Conservation (phyloP, 441 rosid species). For the Arabidopsis hybrid region DNA sequence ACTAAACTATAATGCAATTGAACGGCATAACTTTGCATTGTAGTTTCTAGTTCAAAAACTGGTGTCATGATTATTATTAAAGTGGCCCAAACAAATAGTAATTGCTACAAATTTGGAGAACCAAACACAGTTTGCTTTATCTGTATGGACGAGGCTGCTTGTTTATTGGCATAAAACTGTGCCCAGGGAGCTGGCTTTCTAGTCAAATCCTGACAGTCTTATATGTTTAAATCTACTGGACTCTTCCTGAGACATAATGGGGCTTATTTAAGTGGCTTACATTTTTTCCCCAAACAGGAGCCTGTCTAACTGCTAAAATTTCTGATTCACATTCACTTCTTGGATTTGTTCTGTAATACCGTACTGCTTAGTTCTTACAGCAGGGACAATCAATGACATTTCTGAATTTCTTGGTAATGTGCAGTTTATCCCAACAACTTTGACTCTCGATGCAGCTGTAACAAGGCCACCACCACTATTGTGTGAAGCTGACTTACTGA, state of each 20-base stretch:
- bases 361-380: slow-evolving; percentile 21
- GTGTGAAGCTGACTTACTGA: slow-evolving; percentile 93
- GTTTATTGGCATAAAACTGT: slow-evolving; percentile 19
- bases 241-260: slow-evolving; percentile 16
- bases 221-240: background rate
- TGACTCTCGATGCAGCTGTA: slow-evolving; percentile 90
- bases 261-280: background rate
- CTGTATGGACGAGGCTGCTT: background rate
- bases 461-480: slow-evolving; percentile 93
- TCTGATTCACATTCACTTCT: slow-evolving; percentile 20
- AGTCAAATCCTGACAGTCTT: slow-evolving; percentile 4
- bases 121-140: slow-evolving; percentile 17
- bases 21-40: slow-evolving; percentile 20
- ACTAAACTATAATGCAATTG: slow-evolving; percentile 19
- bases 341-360: background rate
- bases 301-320: slow-evolving; percentile 2
- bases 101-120: slow-evolving; percentile 11
- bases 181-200: background rate
- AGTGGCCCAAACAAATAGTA: background rate
- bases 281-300: slow-evolving; percentile 5
- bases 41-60: slow-evolving; percentile 26
- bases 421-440: slow-evolving; percentile 82
- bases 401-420: slow-evolving; percentile 44
- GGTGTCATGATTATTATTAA: slow-evolving; percentile 6
- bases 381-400: slow-evolving; percentile 20